Percentiles rank a stretch among this genome's conserved stretches.
Conservation (phyloP, 169 alveolate genomes). For the Toxoplasma gondii region DNA sequence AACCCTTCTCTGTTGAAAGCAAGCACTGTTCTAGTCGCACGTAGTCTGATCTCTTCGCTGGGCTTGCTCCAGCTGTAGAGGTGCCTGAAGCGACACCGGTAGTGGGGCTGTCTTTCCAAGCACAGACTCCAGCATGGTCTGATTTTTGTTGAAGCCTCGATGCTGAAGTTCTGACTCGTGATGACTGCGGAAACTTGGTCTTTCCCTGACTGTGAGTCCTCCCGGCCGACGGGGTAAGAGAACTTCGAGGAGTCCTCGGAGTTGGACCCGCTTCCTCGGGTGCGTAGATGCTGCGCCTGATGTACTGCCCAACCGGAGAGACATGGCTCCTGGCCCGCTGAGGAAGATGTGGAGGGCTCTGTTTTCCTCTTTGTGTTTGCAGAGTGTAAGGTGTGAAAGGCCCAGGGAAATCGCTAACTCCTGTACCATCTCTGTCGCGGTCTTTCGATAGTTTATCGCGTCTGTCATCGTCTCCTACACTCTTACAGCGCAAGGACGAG, state of each 20-base stretch:
- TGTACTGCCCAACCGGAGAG: constrained; percentile 21
- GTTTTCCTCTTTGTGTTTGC: neutral
- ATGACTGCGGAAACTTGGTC: neutral
- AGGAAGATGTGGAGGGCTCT: neutral
- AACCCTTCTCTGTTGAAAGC: neutral
- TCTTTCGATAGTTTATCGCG: neutral
- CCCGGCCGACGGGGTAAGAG: neutral
- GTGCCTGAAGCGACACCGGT: neutral
- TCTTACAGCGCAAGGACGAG: neutral
- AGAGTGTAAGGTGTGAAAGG: neutral
- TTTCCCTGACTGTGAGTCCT: neutral
- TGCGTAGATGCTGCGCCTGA: constrained; percentile 11
- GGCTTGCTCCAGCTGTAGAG: neutral
- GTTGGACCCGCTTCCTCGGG: neutral
- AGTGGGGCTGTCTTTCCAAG: neutral
- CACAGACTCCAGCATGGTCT: neutral
- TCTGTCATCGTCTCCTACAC: neutral
- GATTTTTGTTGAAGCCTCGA: neutral
- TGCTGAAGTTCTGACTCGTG: neutral
- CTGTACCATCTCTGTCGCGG: neutral
- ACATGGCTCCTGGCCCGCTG: neutral
- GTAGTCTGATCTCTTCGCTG: neutral
- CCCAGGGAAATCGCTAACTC: neutral
- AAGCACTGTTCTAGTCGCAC: neutral
- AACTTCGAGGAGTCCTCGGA: neutral